Percentiles rank a stretch among this genome's conserved stretches.
Conservation (phyloP, 441 rosid genomes). For the Gossypium gossypioides region DNA sequence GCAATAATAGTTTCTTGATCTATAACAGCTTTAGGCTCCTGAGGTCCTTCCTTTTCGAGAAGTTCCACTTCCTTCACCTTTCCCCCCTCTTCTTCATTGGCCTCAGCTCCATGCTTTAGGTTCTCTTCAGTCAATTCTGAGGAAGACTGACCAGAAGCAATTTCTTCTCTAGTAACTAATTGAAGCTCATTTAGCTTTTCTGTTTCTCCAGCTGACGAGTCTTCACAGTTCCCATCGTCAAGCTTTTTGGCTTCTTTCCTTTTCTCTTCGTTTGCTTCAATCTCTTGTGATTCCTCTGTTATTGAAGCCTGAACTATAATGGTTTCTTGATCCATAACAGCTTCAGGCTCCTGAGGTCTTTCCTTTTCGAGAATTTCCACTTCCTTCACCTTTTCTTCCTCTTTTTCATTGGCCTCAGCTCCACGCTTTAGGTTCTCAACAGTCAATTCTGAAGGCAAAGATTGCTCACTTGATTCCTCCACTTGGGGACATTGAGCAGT, state of each 20-base stretch:
- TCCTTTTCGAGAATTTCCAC: constrained; percentile 20
- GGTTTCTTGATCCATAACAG: constrained; percentile 10
- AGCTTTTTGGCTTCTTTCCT: constrained; percentile 14
- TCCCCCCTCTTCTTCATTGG: constrained; percentile 19
- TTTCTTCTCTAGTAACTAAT: constrained; percentile 19
- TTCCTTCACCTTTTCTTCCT: constrained; percentile 18
- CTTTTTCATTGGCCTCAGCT: constrained; percentile 19
- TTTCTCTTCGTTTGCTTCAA: constrained; percentile 16
- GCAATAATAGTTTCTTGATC: constrained; percentile 9
- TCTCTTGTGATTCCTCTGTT: constrained; percentile 18
- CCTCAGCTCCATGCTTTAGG: constrained; percentile 20
- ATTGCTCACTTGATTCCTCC: constrained; percentile 23
- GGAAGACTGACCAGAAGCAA: constrained; percentile 11
- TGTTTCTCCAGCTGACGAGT: constrained; percentile 13
- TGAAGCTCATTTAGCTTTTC: constrained; percentile 13
- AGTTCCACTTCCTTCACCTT: constrained; percentile 13
- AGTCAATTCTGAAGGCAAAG: constrained; percentile 19
- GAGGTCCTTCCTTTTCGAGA: constrained; percentile 19
- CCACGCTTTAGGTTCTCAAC: constrained; percentile 21
- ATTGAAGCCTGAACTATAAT: not conserved
- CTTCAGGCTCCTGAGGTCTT: constrained; percentile 11
- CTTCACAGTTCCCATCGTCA: constrained; percentile 13
- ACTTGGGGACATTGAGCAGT: constrained; percentile 13
- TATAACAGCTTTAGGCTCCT: constrained; percentile 10
- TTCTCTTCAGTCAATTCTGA: constrained; percentile 22